These are phyloP conservation scores for Eimeria mitis DNA, from an alignment of 169 alveolate genomes.

Conservation along the genomic window DNA sequence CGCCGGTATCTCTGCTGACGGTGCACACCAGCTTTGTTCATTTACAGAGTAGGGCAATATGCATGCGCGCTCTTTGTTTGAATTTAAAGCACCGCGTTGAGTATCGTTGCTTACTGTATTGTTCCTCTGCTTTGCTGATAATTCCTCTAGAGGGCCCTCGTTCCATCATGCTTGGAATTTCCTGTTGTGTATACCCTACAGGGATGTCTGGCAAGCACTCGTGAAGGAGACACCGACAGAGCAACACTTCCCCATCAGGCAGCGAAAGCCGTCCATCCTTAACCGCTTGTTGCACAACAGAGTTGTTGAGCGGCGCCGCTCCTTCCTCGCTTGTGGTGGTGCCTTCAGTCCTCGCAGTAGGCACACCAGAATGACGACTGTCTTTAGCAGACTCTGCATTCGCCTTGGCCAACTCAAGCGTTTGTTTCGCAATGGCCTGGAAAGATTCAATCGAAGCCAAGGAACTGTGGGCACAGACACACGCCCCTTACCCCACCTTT, in stretches of 20 bases:
- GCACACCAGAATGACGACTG: background rate
- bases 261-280: conserved; percentile 9
- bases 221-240: conserved; percentile 46
- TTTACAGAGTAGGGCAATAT: background rate
- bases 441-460: conserved; percentile 41
- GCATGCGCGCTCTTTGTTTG: background rate
- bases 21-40: background rate
- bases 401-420: conserved; percentile 5
- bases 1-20: background rate
- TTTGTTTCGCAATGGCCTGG: conserved; percentile 59
- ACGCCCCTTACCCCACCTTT: background rate
- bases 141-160: conserved; percentile 14
- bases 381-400: background rate
- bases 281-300: conserved; percentile 27
- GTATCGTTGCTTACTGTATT: background rate
- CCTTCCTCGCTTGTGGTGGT: background rate
- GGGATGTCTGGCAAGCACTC: conserved; percentile 46
- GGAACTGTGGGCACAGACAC: conserved; percentile 11
- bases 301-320: background rate
- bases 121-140: background rate
- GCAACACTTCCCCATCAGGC: conserved; percentile 71
- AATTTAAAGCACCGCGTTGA: background rate
- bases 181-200: conserved; percentile 14
- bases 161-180: background rate
- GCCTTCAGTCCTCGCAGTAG: background rate